Evolutionary conservation across 768 basidiomycete genomes (phyloP).

Genomic region (Russula abietina): DNA sequence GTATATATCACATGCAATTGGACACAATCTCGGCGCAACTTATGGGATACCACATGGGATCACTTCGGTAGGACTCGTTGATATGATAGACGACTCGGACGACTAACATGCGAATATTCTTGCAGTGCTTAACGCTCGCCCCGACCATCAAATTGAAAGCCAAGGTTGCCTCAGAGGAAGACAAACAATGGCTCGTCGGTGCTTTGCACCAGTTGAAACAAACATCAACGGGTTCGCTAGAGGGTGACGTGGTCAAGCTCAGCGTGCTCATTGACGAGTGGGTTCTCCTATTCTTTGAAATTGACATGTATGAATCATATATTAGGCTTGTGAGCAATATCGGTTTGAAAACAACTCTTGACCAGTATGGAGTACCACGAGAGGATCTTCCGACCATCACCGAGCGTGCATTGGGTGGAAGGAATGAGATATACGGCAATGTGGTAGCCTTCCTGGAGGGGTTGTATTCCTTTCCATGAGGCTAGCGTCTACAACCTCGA

Average conservation of each 20-base stretch:
- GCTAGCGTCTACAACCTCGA: not conserved
- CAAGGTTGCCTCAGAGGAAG: constrained; percentile 49
- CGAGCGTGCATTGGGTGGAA: constrained; percentile 40
- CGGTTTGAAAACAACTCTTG: constrained; percentile 51
- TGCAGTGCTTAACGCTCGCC: constrained; percentile 65
- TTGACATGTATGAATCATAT: not conserved
- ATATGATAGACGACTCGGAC: not conserved
- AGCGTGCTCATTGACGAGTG: constrained; percentile 51
- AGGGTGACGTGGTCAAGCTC: constrained; percentile 53
- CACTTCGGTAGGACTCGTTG: constrained; percentile 53
- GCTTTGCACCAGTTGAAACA: constrained; percentile 53
- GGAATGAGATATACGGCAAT: constrained; percentile 36
- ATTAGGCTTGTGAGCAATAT: constrained; percentile 53
- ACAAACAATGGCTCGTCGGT: constrained; percentile 55
- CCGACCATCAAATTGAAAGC: constrained; percentile 57
- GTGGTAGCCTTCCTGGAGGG: constrained; percentile 47
- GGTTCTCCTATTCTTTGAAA: constrained; percentile 25
- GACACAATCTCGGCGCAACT: constrained; percentile 64
- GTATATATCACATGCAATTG: constrained; percentile 63
- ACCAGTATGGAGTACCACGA: constrained; percentile 60
- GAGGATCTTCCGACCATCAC: constrained; percentile 52
- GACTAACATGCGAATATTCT: not conserved
- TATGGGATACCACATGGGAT: constrained; percentile 79
- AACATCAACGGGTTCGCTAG: constrained; percentile 54
- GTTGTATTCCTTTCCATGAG: constrained; percentile 32